phyloP scores from a whole-genome alignment of 139 green algal genomes.

The Edaphochlamys debaryana region DNA sequence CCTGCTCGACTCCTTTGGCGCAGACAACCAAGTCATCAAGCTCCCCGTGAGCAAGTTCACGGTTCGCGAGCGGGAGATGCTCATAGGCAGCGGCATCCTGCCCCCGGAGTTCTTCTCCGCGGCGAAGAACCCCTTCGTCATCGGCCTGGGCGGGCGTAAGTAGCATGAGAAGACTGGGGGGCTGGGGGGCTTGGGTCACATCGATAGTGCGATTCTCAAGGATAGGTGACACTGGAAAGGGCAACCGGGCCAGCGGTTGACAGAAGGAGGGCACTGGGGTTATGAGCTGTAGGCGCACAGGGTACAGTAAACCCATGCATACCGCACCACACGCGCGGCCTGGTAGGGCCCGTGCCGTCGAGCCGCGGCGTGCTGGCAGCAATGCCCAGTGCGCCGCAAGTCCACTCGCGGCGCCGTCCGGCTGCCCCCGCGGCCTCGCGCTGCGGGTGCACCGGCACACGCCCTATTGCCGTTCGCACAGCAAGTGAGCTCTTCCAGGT shows the following conservation, averaged over 20 bases:
- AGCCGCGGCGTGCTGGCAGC: not conserved
- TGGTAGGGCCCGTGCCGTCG: conserved; percentile 5
- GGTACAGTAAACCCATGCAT: too few species aligned
- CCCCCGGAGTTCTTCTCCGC: conserved; percentile 75
- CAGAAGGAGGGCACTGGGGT: too few species aligned
- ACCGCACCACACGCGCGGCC: not conserved
- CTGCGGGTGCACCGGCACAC: too few species aligned
- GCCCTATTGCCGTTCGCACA: conserved; percentile 28
- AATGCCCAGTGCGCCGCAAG: not conserved
- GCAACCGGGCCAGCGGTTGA: too few species aligned
- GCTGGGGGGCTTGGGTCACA: not conserved
- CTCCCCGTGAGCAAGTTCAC: conserved; percentile 88
- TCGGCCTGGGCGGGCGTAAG: conserved; percentile 64
- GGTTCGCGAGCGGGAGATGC: conserved; percentile 89
- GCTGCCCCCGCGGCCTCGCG: not conserved
- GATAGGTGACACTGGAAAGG: too few species aligned
- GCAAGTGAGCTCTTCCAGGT: conserved; percentile 40
- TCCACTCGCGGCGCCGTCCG: conserved; percentile 29
- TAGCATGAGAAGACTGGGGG: too few species aligned
- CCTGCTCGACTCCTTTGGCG: too few species aligned
- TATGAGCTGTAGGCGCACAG: too few species aligned
- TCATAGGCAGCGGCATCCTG: conserved; percentile 74
- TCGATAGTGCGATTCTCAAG: too few species aligned
- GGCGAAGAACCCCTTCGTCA: conserved; percentile 67
- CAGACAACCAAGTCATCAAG: conserved; percentile 77